A percentile compares a stretch with the other conserved stretches of the same genome.
phyloP scores from a whole-genome alignment of 352 stramenopile species.

The Paralagenidium karlingii region DNA sequence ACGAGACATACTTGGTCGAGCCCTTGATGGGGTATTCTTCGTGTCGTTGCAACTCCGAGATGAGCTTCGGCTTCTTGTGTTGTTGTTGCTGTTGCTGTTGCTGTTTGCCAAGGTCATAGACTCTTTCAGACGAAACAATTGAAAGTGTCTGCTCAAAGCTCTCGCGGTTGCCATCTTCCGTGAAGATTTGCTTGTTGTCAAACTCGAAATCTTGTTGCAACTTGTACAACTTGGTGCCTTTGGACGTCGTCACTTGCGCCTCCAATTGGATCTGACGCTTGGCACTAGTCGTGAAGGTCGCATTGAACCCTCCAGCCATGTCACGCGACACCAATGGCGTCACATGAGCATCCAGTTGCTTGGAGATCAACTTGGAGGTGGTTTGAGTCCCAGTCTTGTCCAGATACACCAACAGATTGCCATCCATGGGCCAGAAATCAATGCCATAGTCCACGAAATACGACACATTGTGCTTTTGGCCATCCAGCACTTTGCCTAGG shows the following conservation, averaged over 20 bases:
- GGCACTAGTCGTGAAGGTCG: constrained; percentile 5
- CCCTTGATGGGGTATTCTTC: constrained; percentile 4
- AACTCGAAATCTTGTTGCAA: constrained; percentile 3
- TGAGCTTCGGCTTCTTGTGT: background rate
- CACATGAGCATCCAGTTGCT: constrained; percentile 1
- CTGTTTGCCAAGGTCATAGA: constrained; percentile 1
- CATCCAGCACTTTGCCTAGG: constrained; percentile 8
- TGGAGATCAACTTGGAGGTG: background rate
- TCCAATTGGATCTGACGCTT: background rate
- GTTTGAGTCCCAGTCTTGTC: constrained; percentile 6
- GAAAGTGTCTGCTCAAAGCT: too few species aligned
- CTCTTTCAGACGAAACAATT: too few species aligned
- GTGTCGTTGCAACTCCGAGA: too few species aligned
- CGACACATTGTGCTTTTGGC: constrained; percentile 7
- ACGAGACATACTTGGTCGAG: constrained; percentile 1
- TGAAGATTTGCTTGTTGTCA: constrained; percentile 7
- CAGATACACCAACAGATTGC: constrained; percentile 5
- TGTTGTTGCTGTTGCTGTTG: constrained; percentile 1
- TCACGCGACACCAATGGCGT: constrained; percentile 1
- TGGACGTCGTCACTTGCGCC: constrained; percentile 1
- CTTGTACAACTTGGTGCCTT: constrained; percentile 4
- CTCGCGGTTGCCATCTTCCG: too few species aligned
- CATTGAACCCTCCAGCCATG: too few species aligned
- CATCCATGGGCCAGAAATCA: constrained; percentile 7
- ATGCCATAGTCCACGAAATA: constrained; percentile 7